Percentiles rank a stretch among this genome's conserved stretches.
These are phyloP conservation scores for Trichoderma hamatum DNA, from an alignment of 2,329 filamentous ascomycete genomes.

Conservation along the genomic window DNA sequence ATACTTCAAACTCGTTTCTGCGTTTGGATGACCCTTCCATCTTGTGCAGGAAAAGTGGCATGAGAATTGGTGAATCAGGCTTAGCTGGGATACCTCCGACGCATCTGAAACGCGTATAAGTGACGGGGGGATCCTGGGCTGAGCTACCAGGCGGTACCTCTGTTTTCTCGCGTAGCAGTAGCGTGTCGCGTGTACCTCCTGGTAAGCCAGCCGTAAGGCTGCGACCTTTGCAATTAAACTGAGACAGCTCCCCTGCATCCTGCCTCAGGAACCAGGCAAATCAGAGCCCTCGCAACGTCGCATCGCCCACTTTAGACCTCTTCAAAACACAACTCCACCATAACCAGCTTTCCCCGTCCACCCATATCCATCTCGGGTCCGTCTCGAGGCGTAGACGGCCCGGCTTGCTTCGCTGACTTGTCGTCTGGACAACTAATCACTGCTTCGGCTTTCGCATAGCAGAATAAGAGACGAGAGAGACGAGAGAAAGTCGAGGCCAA, in stretches of 20 bases:
- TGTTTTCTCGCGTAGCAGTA: not conserved
- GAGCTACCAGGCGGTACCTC: conserved; percentile 3
- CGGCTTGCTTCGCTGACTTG: not conserved
- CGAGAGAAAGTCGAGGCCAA: not conserved
- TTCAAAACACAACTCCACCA: conserved; percentile 22
- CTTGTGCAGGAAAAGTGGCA: conserved; percentile 3
- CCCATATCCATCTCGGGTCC: conserved; percentile 14
- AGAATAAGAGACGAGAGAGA: not conserved
- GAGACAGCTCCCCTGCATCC: not conserved
- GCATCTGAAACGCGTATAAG: conserved; percentile 24
- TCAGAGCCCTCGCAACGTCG: conserved; percentile 16
- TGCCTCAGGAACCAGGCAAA: conserved; percentile 6
- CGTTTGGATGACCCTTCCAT: conserved; percentile 19
- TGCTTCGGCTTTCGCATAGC: not conserved
- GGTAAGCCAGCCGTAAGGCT: conserved; percentile 13
- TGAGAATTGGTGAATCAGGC: conserved; percentile 17
- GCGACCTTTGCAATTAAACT: conserved; percentile 8
- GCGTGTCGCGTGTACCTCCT: conserved; percentile 1
- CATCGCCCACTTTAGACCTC: conserved; percentile 5
- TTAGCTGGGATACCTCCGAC: conserved; percentile 10
- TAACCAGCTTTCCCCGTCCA: not conserved
- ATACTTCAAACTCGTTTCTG: conserved; percentile 16
- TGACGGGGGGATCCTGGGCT: not conserved
- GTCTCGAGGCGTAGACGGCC: conserved; percentile 4
- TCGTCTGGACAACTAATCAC: not conserved